phyloP scores from a whole-genome alignment of 148 eudicot genomes.

The Amaranthus cruentus region DNA sequence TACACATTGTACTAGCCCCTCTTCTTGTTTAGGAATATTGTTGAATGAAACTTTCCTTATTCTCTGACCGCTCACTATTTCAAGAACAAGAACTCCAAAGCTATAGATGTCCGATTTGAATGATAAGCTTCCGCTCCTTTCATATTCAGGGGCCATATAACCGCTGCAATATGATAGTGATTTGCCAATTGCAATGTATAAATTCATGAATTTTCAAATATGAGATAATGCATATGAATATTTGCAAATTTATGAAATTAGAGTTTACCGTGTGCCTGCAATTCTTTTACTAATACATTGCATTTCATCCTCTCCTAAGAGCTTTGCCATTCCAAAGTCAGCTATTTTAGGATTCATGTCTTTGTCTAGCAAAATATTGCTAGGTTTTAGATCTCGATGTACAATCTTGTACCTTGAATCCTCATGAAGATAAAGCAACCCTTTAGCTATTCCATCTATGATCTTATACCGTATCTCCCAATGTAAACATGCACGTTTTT shows the following conservation, averaged over 20 bases:
- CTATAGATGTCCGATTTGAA: constrained; percentile 28
- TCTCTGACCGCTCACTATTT: constrained; percentile 22
- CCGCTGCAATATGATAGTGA: neutral
- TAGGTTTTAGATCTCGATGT: constrained; percentile 29
- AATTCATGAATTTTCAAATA: too few species aligned
- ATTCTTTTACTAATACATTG: constrained; percentile 19
- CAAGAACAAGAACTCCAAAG: constrained; percentile 24
- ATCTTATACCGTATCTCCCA: constrained; percentile 28
- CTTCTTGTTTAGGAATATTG: constrained; percentile 16
- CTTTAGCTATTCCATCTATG: constrained; percentile 25
- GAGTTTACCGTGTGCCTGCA: constrained; percentile 22
- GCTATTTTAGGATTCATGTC: constrained; percentile 30
- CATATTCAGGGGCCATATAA: constrained; percentile 30
- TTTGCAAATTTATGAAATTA: neutral
- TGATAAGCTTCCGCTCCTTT: constrained; percentile 12
- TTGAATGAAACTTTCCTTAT: constrained; percentile 9
- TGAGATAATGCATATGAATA: neutral
- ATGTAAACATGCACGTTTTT: constrained; percentile 1
- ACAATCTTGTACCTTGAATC: constrained; percentile 26
- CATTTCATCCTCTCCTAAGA: constrained; percentile 12
- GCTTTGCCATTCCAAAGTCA: constrained; percentile 34
- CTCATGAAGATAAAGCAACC: constrained; percentile 33
- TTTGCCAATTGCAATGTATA: too few species aligned
- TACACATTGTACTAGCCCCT: constrained; percentile 14
- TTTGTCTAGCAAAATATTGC: constrained; percentile 31